Percentiles rank a stretch among this genome's conserved stretches.
Evolutionary conservation across 768 basidiomycete genomes (phyloP).

Genomic region (Dendrothele bispora): DNA sequence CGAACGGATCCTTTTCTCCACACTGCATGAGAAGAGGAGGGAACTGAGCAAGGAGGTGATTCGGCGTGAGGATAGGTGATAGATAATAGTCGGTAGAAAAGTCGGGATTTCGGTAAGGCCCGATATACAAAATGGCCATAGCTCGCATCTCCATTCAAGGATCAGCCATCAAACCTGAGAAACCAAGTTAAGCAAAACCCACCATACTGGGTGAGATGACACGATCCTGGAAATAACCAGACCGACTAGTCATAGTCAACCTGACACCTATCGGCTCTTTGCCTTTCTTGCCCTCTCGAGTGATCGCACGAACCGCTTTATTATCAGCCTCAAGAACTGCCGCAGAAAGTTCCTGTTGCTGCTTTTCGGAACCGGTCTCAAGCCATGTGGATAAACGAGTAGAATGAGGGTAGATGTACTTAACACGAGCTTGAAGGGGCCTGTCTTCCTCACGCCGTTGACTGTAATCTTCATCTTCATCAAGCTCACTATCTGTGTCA

Average conservation of each 20-base stretch:
- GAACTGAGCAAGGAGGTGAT: constrained; percentile 83
- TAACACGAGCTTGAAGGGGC: constrained; percentile 73
- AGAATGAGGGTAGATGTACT: constrained; percentile 45
- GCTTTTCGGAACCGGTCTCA: constrained; percentile 43
- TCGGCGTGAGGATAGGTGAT: constrained; percentile 90
- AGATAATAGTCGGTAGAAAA: constrained; percentile 95
- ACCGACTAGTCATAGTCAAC: constrained; percentile 93
- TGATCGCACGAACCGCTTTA: constrained; percentile 38
- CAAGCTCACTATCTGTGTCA: constrained; percentile 54
- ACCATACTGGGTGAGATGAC: constrained; percentile 97
- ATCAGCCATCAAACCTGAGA: constrained; percentile 2
- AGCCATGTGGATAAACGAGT: constrained; percentile 26
- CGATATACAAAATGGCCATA: constrained; percentile 97
- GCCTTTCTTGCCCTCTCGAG: constrained; percentile 31
- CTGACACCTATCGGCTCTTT: constrained; percentile 78
- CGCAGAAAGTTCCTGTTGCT: constrained; percentile 51
- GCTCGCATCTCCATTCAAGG: constrained; percentile 85
- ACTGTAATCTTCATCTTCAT: constrained; percentile 44
- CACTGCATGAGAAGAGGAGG: constrained; percentile 93
- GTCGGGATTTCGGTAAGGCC: constrained; percentile 91
- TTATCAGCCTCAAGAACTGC: constrained; percentile 52
- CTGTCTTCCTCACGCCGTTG: constrained; percentile 67
- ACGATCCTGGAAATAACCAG: constrained; percentile 91
- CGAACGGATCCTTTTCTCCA: constrained; percentile 89
- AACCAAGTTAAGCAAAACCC: constrained; percentile 27